These are phyloP conservation scores for Ambrosiella beaveri DNA, from an alignment of 2,329 filamentous ascomycete species.

Conservation along the genomic window DNA sequence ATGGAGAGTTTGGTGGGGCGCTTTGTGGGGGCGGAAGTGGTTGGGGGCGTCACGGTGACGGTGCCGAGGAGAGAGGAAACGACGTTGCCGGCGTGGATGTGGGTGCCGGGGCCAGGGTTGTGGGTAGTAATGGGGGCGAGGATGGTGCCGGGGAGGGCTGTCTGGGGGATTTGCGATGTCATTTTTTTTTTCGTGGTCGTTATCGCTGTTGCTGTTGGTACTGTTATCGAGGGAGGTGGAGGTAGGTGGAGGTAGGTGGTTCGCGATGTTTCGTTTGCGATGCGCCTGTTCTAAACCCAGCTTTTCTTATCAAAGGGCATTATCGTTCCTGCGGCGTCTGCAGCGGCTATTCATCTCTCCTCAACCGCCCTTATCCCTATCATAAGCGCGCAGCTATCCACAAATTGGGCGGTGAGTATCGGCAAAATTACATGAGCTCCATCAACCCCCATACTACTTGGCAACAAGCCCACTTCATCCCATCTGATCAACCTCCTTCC, in stretches of 20 bases:
- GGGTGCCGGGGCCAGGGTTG: constrained; percentile 63
- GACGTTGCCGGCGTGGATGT: constrained; percentile 58
- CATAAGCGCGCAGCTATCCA: too few relatives aligned
- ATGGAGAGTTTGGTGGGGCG: constrained; percentile 41
- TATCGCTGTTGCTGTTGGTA: not conserved
- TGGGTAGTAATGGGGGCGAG: constrained; percentile 53
- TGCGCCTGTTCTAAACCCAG: too few relatives aligned
- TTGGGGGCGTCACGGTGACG: constrained; percentile 36
- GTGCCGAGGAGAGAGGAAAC: constrained; percentile 69
- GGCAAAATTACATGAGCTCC: not conserved
- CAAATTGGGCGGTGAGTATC: not conserved
- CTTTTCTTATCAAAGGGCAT: too few relatives aligned
- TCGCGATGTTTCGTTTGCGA: too few relatives aligned
- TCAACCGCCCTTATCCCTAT: too few relatives aligned
- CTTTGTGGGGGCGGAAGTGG: constrained; percentile 35
- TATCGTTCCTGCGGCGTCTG: too few relatives aligned
- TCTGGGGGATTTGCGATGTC: constrained; percentile 20
- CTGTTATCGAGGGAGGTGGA: not conserved
- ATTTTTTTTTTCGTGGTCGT: not conserved
- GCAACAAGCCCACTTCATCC: not conserved
- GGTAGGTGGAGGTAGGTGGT: not conserved
- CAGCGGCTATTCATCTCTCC: too few relatives aligned
- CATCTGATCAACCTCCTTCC: not conserved
- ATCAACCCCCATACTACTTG: not conserved
- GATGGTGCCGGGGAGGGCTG: constrained; percentile 67